Evolutionary conservation across 768 basidiomycete genomes (phyloP).

Genomic region (Mycena filopes): DNA sequence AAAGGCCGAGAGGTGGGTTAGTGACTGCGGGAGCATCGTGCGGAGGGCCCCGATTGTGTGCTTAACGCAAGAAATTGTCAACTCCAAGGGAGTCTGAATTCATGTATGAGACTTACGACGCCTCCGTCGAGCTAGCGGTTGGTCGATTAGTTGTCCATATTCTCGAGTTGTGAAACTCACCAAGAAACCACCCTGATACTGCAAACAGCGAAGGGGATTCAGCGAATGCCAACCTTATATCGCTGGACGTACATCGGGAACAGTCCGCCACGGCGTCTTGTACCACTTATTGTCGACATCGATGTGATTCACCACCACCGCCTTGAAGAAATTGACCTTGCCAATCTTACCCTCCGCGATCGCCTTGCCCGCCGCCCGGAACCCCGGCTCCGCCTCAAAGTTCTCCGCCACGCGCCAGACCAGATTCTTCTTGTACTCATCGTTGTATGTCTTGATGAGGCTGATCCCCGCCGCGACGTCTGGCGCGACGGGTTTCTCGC

Average conservation of each 20-base stretch:
- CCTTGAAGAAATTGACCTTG: conserved; percentile 73
- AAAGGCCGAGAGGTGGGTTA: conserved; percentile 69
- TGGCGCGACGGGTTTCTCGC: conserved; percentile 88
- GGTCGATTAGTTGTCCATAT: conserved; percentile 9
- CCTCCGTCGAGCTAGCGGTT: conserved; percentile 75
- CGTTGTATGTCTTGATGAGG: conserved; percentile 75
- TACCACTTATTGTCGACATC: conserved; percentile 78
- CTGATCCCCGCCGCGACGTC: conserved; percentile 71
- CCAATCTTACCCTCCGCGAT: conserved; percentile 76
- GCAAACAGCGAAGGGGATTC: conserved; percentile 6
- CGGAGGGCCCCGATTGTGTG: conserved; percentile 76
- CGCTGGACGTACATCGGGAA: conserved; percentile 72
- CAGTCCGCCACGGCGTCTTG: conserved; percentile 84
- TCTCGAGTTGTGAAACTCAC: conserved; percentile 57
- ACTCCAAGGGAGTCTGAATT: not conserved
- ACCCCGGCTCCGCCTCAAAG: conserved; percentile 73
- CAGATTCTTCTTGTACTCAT: conserved; percentile 69
- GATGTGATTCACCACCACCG: conserved; percentile 61
- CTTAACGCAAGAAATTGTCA: conserved; percentile 44
- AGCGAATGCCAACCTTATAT: conserved; percentile 8
- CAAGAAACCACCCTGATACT: conserved; percentile 88
- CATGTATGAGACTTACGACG: conserved; percentile 61
- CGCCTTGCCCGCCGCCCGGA: conserved; percentile 56
- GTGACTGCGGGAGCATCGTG: conserved; percentile 61
- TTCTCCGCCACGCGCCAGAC: conserved; percentile 89